Evolutionary conservation across 2,329 filamentous ascomycete genomes (phyloP), one percentile per base, ranked within the genome.

Genomic region (Exophiala lecanii-corni): DNA sequence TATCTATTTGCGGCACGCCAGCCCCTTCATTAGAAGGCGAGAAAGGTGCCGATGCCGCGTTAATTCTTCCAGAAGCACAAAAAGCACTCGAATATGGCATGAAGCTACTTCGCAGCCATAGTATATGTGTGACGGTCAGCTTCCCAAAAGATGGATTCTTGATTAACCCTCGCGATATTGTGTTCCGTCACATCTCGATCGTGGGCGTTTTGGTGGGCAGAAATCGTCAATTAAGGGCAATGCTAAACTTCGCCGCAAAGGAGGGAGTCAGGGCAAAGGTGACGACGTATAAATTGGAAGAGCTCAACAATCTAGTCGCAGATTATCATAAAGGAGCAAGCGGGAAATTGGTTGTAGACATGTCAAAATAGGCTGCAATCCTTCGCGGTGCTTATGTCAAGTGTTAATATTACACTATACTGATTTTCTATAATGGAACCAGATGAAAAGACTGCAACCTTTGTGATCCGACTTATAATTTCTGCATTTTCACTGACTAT

Each of bases 61-160:
- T 73, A 21, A 63, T 72, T 9, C 55, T 73, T 15, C 68, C 70
- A 0, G 71, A 73, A 48, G 67, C 62, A 30, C 71, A 73, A 50
- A 57, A 55, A 7, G 69, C 65, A 0, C 73, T 73, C 49, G 69
- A 73, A 45, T 73, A 70, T 39, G 70, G 67, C 5, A 61, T 71
- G 55, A 53, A 53, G 3, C 55, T 73, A 4, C 49, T 73, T 15
- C 64, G 63, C 35, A 68, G 66, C 35, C 69, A 72, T 39, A 68
- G 68, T 0, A 66, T 55, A n/a, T 70, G 67, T 46, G 64, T 73
- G 4, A 55, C 71, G 0, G 69, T 73, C 1, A 71, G 67, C 1
- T 73, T 72, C 53, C 69, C 69, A 0, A 63, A 67, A 34, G 43
- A 55, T 23, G 55, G 51, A 5, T 56, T 53, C 41, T 39, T 36